Evolutionary conservation across 257 asterid genomes (phyloP).

Genomic region (Ilex aquifolium): DNA sequence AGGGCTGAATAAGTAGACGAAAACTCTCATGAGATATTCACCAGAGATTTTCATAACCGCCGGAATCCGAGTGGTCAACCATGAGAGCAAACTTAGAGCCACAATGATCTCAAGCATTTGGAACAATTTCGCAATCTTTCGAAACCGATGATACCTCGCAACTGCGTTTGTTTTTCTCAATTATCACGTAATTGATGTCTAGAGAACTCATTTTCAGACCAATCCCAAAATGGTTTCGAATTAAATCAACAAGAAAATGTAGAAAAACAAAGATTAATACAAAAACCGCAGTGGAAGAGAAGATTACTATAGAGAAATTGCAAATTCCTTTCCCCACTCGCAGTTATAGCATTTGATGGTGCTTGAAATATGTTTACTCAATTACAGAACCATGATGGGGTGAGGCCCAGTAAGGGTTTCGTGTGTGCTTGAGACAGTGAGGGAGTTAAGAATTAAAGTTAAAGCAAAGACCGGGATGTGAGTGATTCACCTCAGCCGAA

Average conservation of each 20-base stretch:
- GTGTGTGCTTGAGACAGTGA: too few relatives aligned
- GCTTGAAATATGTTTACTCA: too few relatives aligned
- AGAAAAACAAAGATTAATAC: neutral
- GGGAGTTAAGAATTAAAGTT: too few relatives aligned
- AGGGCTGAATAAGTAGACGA: neutral
- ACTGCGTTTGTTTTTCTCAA: neutral
- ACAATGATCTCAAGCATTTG: neutral
- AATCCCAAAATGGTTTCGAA: neutral
- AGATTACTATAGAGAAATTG: neutral
- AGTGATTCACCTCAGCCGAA: too few relatives aligned
- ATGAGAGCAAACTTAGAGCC: neutral
- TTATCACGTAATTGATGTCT: neutral
- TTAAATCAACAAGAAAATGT: too few relatives aligned
- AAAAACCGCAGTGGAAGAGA: too few relatives aligned
- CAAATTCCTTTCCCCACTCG: too few relatives aligned
- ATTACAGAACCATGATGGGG: too few relatives aligned
- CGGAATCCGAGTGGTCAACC: conserved; percentile 3
- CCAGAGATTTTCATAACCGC: neutral
- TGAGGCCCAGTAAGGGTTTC: too few relatives aligned
- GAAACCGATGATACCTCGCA: neutral
- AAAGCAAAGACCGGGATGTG: too few relatives aligned
- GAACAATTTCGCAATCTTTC: neutral
- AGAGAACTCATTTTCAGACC: too few relatives aligned
- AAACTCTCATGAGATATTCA: neutral
- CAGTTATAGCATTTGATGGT: too few relatives aligned